Evolutionary conservation across 768 basidiomycete genomes (phyloP), one percentile per base, ranked within the genome.

Genomic region (Tulasnella sp.): DNA sequence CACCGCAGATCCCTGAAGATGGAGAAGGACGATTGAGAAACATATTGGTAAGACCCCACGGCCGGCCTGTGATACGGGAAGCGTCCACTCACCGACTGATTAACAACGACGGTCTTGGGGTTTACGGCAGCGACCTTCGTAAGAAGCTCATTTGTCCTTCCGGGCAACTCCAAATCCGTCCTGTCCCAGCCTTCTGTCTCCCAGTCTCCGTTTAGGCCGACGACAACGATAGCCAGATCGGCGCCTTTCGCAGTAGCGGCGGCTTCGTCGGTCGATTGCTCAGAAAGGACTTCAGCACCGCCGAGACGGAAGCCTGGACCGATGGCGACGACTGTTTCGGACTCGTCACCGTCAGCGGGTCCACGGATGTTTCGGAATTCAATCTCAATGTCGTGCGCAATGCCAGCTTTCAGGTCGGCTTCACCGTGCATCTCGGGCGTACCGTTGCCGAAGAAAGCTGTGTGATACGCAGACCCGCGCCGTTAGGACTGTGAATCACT

Each of bases 131-230:
- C 88, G 22, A 94, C 83, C 69, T 87, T 86, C 5, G 84, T 79
- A 77, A 93, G 90, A 12, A 92, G 85, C 84, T 92, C 90, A 84
- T 93, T 89, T 82, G 91, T 90, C 18, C 86, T 84, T 7, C 90
- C 90, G 72, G 92, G 92, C 83, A 93, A 87, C 72, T 88, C 85
- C 37, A 94, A 86, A 1, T 89, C 88, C 16, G 90, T 90, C 54
- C 93, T 86, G 83, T 94, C 93, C 82, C 92, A 93, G 11, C 92
- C 92, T 85, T 94, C 93, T 81, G 90, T 91, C 86, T 94, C 93
- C 91, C 91, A 93, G 85, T 94, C 81, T 3, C 40, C 79, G 80
- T 83, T 84, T 31, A 83, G 76, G 22, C 84, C 84, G 64, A 84
- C 81, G 34, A 84, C 81, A 37, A 85, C 81, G 72, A 85, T 81